Percentiles rank a stretch among this genome's conserved stretches.
These are phyloP conservation scores for Rhodotorula sphaerocarpa DNA, from an alignment of 768 basidiomycete genomes.

Conservation along the genomic window DNA sequence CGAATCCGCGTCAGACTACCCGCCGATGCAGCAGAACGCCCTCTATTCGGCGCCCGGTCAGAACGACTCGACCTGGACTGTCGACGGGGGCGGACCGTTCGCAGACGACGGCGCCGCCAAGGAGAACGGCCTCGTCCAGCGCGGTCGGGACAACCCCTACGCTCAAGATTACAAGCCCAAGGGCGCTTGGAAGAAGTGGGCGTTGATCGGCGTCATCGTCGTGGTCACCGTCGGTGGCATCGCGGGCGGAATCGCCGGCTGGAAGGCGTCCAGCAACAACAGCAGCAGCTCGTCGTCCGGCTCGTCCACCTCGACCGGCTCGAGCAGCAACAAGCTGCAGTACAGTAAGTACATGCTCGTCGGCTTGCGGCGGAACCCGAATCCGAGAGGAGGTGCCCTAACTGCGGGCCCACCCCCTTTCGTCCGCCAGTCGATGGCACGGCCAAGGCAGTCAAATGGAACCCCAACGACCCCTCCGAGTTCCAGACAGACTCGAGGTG, in stretches of 20 bases:
- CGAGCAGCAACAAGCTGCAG: slow-evolving; percentile 20
- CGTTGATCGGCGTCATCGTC: neutral
- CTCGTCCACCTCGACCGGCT: slow-evolving; percentile 1
- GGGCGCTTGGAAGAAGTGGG: slow-evolving; percentile 3
- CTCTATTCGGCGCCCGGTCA: neutral
- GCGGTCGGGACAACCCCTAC: slow-evolving; percentile 24
- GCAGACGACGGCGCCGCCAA: neutral
- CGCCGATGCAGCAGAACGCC: neutral
- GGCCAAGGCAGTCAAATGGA: slow-evolving; percentile 22
- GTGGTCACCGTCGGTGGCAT: slow-evolving; percentile 5
- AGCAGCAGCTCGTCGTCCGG: neutral
- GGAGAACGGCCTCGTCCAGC: neutral
- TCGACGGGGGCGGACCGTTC: slow-evolving; percentile 10
- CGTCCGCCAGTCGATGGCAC: slow-evolving; percentile 7
- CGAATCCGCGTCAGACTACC: neutral
- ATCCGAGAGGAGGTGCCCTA: neutral
- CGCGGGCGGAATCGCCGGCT: slow-evolving; percentile 21
- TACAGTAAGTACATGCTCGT: neutral
- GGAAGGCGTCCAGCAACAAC: slow-evolving; percentile 11
- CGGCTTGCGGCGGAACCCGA: no score
- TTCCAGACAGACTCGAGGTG: slow-evolving; percentile 22
- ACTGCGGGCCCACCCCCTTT: no score
- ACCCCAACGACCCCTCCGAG: slow-evolving; percentile 28
- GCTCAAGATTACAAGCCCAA: slow-evolving; percentile 5
- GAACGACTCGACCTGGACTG: slow-evolving; percentile 6